Conservation (phyloP, 306 rosid genomes). For the Elaeagnus macrophylla region DNA sequence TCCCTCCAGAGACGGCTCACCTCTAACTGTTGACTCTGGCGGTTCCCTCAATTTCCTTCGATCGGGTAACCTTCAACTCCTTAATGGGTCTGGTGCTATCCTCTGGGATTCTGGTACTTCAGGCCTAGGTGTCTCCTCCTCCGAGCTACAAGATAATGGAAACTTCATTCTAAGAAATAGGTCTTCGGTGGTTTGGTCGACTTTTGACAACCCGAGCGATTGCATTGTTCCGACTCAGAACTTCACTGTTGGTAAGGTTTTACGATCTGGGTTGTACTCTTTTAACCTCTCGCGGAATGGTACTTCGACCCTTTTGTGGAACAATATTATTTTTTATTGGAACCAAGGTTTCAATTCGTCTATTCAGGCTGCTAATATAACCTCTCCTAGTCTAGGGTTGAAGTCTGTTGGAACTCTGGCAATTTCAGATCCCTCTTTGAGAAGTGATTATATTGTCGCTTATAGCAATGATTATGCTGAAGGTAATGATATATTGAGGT, state of each 20-base stretch:
- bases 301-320: neutral
- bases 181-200: conserved; percentile 1
- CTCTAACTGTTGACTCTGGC: conserved; percentile 33
- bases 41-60: conserved; percentile 41
- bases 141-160: conserved; percentile 36
- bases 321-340: neutral
- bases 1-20: conserved; percentile 19
- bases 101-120: conserved; percentile 56
- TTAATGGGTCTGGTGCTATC: conserved; percentile 45
- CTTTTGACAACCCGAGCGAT: conserved; percentile 54
- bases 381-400: too few species aligned
- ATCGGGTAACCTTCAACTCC: conserved; percentile 47
- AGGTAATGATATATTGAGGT: too few species aligned
- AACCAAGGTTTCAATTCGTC: too few species aligned
- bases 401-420: too few species aligned
- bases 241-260: conserved; percentile 27
- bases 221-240: conserved; percentile 52
- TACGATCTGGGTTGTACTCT: conserved; percentile 47
- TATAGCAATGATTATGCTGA: too few species aligned
- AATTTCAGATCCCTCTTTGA: too few species aligned
- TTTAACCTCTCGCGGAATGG: conserved; percentile 31
- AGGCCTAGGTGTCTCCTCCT: conserved; percentile 43
- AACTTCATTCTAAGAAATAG: conserved; percentile 33
- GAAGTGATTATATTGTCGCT: too few species aligned
- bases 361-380: too few species aligned